phyloP scores from a whole-genome alignment of 1,284 basidiomycete species.

The Fomitopsis pinicola region DNA sequence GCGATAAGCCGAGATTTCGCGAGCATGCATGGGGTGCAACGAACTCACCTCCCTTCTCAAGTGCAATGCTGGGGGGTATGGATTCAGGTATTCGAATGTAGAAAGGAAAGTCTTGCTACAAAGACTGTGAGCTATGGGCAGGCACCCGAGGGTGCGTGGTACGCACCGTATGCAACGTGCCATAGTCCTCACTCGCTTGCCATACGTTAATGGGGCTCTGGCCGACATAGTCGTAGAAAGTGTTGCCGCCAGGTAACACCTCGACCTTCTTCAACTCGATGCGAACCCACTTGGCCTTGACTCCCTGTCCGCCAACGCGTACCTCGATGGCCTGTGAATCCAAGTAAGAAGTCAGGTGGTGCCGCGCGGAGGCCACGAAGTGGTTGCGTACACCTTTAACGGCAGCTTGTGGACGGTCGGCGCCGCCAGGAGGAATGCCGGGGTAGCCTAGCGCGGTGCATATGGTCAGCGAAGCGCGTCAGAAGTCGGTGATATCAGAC shows the following conservation, averaged over 20 bases:
- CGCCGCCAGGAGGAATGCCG: constrained; percentile 69
- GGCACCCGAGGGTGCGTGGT: not conserved
- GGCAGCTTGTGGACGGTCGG: constrained; percentile 69
- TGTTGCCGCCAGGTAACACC: constrained; percentile 70
- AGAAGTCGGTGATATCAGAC: constrained; percentile 15
- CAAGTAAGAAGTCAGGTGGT: not conserved
- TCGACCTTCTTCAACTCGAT: constrained; percentile 87
- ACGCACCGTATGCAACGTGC: constrained; percentile 61
- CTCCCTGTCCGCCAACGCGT: constrained; percentile 63
- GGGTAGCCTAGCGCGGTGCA: constrained; percentile 57
- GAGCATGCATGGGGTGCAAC: no score
- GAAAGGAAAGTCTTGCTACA: constrained; percentile 73
- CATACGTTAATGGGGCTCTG: constrained; percentile 69
- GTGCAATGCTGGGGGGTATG: constrained; percentile 74
- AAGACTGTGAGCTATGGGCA: not conserved
- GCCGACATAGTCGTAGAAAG: constrained; percentile 70
- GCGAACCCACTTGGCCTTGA: constrained; percentile 87
- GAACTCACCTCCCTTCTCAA: constrained; percentile 61
- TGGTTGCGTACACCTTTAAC: constrained; percentile 71
- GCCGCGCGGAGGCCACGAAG: not conserved
- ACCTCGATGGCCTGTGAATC: constrained; percentile 72
- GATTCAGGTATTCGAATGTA: constrained; percentile 83
- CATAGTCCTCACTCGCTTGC: constrained; percentile 71
- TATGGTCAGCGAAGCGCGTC: constrained; percentile 8
- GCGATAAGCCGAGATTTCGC: constrained; percentile 6